These are phyloP conservation scores for Saitozyma sp. DNA, from an alignment of 768 basidiomycete species.

Conservation along the genomic window DNA sequence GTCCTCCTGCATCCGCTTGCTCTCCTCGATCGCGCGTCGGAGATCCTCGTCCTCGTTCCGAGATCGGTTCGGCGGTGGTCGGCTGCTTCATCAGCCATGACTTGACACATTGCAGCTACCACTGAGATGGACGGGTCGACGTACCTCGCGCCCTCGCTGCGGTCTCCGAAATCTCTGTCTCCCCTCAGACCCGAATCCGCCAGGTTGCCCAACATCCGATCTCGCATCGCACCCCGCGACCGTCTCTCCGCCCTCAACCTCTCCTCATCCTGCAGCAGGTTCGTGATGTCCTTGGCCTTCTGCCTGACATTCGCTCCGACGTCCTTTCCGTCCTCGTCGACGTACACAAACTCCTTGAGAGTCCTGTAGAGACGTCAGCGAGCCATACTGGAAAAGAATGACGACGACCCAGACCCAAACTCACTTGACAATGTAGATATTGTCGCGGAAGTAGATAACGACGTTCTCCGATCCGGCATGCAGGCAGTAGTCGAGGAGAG, in stretches of 20 bases:
- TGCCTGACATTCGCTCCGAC: slow-evolving; percentile 80
- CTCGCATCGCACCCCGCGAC: slow-evolving; percentile 75
- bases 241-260: slow-evolving; percentile 83
- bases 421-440: slow-evolving; percentile 89
- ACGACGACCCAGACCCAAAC: slow-evolving; percentile 6
- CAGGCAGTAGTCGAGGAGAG: slow-evolving; percentile 90
- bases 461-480: slow-evolving; percentile 98
- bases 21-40: slow-evolving; percentile 81
- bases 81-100: slow-evolving; percentile 11
- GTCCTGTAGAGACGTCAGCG: slow-evolving; percentile 56
- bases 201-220: slow-evolving; percentile 79
- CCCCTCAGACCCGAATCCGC: slow-evolving; percentile 51
- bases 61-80: slow-evolving; percentile 26
- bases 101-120: neutral
- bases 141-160: slow-evolving; percentile 3
- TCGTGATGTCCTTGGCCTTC: slow-evolving; percentile 92
- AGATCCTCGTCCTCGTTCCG: slow-evolving; percentile 77
- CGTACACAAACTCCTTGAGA: slow-evolving; percentile 94
- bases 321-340: slow-evolving; percentile 94
- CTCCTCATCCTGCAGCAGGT: slow-evolving; percentile 79
- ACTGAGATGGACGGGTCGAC: neutral
- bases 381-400: neutral
- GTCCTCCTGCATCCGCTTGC: slow-evolving; percentile 74
- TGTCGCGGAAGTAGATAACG: slow-evolving; percentile 96
- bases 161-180: slow-evolving; percentile 52